Evolutionary conservation across 208 protist genomes (phyloP), one percentile per base, ranked within the genome.

Genomic region (Crithidia fasciculata): DNA sequence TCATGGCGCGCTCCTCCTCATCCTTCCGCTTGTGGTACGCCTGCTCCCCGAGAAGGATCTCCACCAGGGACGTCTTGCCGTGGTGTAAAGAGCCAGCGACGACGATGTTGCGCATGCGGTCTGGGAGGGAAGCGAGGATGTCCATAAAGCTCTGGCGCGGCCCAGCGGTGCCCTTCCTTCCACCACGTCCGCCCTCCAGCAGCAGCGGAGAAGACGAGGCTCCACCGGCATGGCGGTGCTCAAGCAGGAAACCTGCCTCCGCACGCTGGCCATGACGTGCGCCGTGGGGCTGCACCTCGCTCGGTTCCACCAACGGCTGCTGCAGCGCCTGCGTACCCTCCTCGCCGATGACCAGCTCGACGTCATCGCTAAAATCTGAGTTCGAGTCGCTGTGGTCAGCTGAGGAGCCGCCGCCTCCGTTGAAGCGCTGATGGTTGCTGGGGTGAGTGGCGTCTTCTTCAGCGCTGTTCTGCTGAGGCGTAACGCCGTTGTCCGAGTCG

Each of bases 51-150:
- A 95, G 72, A 15, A 95, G 67, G 36, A 91, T 57, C 68, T 99
- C 91, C 60, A 99, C 80, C 36, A 99, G 76, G 0, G 93, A 90
- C 2, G 99, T 99, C 86, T 99, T 99, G 65, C 99, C 99, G 78
- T 99, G 97, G 65, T 99, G 97, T 43, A 99, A 75, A 28, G 96
- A 75, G 10, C 99, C 98, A 40, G 97, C 77, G 19, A 99, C 40
- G 15, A 82, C 93, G 10, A 99, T 84, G 78, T 98, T 99, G 69
- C 98, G 86, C 56, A 99, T 89, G 6, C 97, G 82, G 10, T 87
- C 67, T 9, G 97, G 90, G 37, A 90, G 71, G 39, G 65, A 52
- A 28, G 86, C 69, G 6, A 95, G 39, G 6, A 86, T 53, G 49
- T 88, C 82, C 39, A 91, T 57, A 72, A 86, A 92, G 39, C 36